Percentiles rank a stretch among this genome's conserved stretches.
Conservation (phyloP, 768 basidiomycete genomes). For the Amanita subjunquillea region DNA sequence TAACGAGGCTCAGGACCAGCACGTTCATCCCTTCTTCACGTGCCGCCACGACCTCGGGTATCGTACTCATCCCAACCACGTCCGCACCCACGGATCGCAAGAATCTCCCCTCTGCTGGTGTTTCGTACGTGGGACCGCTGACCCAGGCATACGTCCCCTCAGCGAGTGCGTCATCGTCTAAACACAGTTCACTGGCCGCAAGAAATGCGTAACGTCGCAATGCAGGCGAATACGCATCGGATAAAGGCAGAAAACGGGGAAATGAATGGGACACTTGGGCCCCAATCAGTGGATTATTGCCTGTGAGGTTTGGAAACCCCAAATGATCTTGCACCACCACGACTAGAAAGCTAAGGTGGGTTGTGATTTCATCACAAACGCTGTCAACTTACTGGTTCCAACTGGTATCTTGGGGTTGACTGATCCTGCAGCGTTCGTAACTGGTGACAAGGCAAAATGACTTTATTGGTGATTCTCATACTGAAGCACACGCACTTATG, state of each 20-base stretch:
- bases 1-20: conserved; percentile 75
- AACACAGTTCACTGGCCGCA: conserved; percentile 51
- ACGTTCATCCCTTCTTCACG: conserved; percentile 66
- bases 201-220: conserved; percentile 68
- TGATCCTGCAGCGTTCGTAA: conserved; percentile 84
- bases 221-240: conserved; percentile 67
- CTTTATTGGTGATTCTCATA: neutral
- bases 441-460: conserved; percentile 22
- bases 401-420: conserved; percentile 64
- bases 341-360: conserved; percentile 33
- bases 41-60: conserved; percentile 81
- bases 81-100: conserved; percentile 68
- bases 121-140: conserved; percentile 84
- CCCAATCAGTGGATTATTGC: conserved; percentile 73
- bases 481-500: conserved; percentile 39
- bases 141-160: conserved; percentile 92
- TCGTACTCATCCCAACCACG: conserved; percentile 92
- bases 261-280: conserved; percentile 46
- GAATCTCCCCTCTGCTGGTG: conserved; percentile 77
- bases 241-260: conserved; percentile 75
- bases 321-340: conserved; percentile 81
- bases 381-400: conserved; percentile 60
- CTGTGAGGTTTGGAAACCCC: conserved; percentile 68
- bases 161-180: conserved; percentile 45
- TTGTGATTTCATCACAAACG: neutral